A percentile compares a stretch with the other conserved stretches of the same genome.
Evolutionary conservation across 192 early-diverging fungal species (phyloP).

Genomic region (Coemansia sp.): DNA sequence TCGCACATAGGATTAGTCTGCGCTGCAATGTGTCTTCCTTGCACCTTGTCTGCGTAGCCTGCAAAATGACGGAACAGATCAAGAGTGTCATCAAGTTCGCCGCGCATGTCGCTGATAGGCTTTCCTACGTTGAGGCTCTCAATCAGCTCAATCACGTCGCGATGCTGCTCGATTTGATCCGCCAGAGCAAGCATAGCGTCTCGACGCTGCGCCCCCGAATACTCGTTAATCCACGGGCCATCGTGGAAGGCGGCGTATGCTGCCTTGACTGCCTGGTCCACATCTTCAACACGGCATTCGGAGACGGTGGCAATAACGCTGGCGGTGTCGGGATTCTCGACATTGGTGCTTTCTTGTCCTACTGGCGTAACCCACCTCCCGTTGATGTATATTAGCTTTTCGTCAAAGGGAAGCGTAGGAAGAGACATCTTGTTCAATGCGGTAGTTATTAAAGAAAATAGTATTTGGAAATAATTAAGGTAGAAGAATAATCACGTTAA

Average conservation of each 20-base stretch:
- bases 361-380: constrained; percentile 29
- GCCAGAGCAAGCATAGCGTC: constrained; percentile 54
- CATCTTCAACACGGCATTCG: constrained; percentile 37
- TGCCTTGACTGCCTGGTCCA: constrained; percentile 49
- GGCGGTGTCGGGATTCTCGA: constrained; percentile 50
- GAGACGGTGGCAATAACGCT: constrained; percentile 39
- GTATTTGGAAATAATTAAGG: background rate
- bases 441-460: background rate
- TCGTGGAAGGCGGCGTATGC: constrained; percentile 48
- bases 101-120: constrained; percentile 53
- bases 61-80: constrained; percentile 54
- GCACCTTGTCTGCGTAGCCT: constrained; percentile 53
- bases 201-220: constrained; percentile 55
- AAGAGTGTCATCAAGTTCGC: constrained; percentile 54
- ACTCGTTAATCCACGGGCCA: constrained; percentile 52
- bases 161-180: constrained; percentile 38
- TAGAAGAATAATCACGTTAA: too few relatives aligned
- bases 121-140: constrained; percentile 60
- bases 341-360: constrained; percentile 8
- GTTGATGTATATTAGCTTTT: constrained; percentile 36
- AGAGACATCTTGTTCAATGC: constrained; percentile 4
- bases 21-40: constrained; percentile 46
- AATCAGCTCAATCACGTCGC: constrained; percentile 40
- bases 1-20: constrained; percentile 34
- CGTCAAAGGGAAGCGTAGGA: constrained; percentile 42